Evolutionary conservation across 2,329 filamentous ascomycete species (phyloP).

Genomic region (Pseudopithomyces maydicus): DNA sequence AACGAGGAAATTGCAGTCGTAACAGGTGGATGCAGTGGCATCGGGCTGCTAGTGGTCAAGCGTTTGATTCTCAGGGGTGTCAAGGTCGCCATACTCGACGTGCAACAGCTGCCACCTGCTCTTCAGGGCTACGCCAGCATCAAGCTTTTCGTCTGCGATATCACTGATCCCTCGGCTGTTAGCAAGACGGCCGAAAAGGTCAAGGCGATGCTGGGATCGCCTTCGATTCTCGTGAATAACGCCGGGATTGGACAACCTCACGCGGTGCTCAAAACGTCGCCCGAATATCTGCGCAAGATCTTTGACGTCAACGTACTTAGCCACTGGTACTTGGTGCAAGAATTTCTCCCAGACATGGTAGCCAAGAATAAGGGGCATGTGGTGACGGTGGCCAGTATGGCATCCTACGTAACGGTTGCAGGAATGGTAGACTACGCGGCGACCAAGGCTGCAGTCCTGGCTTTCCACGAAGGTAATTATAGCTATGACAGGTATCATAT

Average conservation of each 20-base stretch:
- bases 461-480: constrained; percentile 57
- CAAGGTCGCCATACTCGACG: constrained; percentile 40
- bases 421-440: constrained; percentile 60
- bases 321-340: constrained; percentile 41
- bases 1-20: constrained; percentile 41
- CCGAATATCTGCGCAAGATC: constrained; percentile 38
- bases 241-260: constrained; percentile 38
- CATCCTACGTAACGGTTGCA: constrained; percentile 54
- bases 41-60: constrained; percentile 39
- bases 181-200: constrained; percentile 29
- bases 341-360: constrained; percentile 45
- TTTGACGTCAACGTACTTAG: constrained; percentile 45
- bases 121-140: constrained; percentile 34
- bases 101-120: constrained; percentile 32
- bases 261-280: constrained; percentile 38
- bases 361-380: constrained; percentile 55
- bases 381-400: constrained; percentile 60
- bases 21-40: constrained; percentile 44
- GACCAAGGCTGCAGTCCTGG: constrained; percentile 58
- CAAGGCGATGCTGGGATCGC: constrained; percentile 26
- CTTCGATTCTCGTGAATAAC: constrained; percentile 44
- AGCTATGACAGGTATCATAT: background rate
- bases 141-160: constrained; percentile 40
- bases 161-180: constrained; percentile 37
- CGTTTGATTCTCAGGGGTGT: constrained; percentile 31